Conservation (phyloP, 148 eudicot genomes). For the Polygonum maritimum region DNA sequence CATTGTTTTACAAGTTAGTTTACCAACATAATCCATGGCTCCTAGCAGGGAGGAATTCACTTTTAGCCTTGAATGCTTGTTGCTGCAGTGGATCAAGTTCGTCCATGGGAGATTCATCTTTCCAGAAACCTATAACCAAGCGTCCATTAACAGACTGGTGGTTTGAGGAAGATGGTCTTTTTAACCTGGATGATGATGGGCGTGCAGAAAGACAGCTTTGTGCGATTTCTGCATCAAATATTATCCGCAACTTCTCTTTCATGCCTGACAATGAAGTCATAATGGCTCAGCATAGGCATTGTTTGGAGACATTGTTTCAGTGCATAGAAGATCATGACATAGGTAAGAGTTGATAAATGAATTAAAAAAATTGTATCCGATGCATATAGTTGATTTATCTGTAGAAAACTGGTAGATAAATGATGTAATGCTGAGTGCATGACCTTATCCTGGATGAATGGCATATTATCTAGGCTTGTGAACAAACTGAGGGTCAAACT, state of each 20-base stretch:
- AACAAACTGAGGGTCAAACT: background rate
- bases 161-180: constrained; percentile 92
- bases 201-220: constrained; percentile 87
- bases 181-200: constrained; percentile 91
- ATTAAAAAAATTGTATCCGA: background rate
- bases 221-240: constrained; percentile 96
- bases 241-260: constrained; percentile 86
- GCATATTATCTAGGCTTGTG: background rate
- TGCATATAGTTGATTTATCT: background rate
- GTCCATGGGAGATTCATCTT: constrained; percentile 39
- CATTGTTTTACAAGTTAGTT: background rate
- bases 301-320: constrained; percentile 80
- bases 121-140: constrained; percentile 40
- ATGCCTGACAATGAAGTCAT: constrained; percentile 87
- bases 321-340: constrained; percentile 73
- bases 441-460: background rate
- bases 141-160: constrained; percentile 65
- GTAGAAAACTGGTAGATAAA: background rate
- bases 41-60: background rate
- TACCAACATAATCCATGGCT: background rate
- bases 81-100: constrained; percentile 44
- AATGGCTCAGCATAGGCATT: constrained; percentile 91
- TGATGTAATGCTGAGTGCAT: background rate
- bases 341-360: constrained; percentile 27
- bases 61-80: constrained; percentile 10